Evolutionary conservation across 768 basidiomycete species (phyloP), one percentile per base, ranked within the genome.

Genomic region (Hemileccinum impolitum): DNA sequence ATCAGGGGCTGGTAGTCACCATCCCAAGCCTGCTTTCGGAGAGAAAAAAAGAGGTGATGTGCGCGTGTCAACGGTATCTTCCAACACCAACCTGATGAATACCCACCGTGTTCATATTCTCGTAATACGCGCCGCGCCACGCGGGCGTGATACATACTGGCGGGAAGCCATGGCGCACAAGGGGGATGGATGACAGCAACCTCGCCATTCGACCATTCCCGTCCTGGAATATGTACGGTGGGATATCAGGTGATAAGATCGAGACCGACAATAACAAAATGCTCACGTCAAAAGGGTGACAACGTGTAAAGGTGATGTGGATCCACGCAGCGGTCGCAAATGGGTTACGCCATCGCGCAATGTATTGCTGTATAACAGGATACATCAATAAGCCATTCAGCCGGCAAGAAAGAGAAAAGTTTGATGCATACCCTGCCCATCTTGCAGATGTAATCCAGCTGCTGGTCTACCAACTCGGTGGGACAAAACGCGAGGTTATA

Each of bases 271-370:
- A 34, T 13, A 10, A 43, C 4, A 15, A 23, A 8, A 31, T 1
- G 26, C 67, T 47, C 52, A 69, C 67, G 38, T 69, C 68, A 28
- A 69, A 69, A 0, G 68, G 68, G 30, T 70, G 68, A 42, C 67
- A 70, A 2, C 67, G 59, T 15, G 63, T 68, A 39, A 69, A 58
- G 3, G 68, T 65, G 6, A 69, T 58, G 21, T 69, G 68, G 11
- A 69, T 47, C 68, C 68, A 69, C 8, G 68, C 65, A 11, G 69
- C 66, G 2, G 69, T 67, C 13, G 69, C 68, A 41, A 69, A 70
- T 10, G 68, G 68, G 46, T 70, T 69, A 15, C 69, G 59, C 69
- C 68, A 70, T 34, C 63, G 59, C 4, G 65, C 66, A 39, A 69
- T 65, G 47, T 68, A 70, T 69, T 70, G 69, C 67, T 70, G 14